Evolutionary conservation across 768 basidiomycete species (phyloP), one percentile per base, ranked within the genome.

Genomic region (Sistotremastrum suecicum): DNA sequence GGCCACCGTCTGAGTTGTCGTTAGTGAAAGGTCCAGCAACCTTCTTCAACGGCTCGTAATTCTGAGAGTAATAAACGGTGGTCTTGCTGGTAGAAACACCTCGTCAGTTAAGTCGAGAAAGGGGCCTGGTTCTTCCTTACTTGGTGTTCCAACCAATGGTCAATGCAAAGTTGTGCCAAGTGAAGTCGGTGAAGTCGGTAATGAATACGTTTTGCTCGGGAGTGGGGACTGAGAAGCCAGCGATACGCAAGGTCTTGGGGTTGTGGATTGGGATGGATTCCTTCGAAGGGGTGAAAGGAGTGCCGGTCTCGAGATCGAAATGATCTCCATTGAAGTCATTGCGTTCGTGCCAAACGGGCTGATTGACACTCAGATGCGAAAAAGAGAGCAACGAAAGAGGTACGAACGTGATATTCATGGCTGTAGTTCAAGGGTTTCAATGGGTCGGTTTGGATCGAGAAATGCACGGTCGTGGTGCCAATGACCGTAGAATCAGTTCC

Each of bases 141-240:
- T 48, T 63, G 12, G 63, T 57, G 12, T 63, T 63, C 76, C 75
- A 81, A 56, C 76, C 70, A 35, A 79, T 67, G 45, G 68, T 66
- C 36, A 78, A 54, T 0, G 72, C 76, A 52, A 78, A 75, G 58
- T 78, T 79, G 56, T 78, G 76, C 75, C 77, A 79, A 11, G 54
- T 53, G 2, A 48, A 50, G 3, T 63, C 48, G 3, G 59, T 56
- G 59, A 76, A 76, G 2, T 68, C 62, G 0, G 69, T 63, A 12
- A 59, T 54, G 62, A 74, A 78, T 33, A 42, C 38, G 41, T 39
- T 43, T 20, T 7, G 33, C 29, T 50, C 49, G 9, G 49, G 49
- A 3, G 37, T 34, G 28, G 35, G 28, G 43, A 37, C 43, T 36
- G n/a, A 76, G 56, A 5, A 72, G 56, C 47, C 72, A 68, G 32